phyloP scores from a whole-genome alignment of 208 protist species.

The Wallacemonas rigidus region DNA sequence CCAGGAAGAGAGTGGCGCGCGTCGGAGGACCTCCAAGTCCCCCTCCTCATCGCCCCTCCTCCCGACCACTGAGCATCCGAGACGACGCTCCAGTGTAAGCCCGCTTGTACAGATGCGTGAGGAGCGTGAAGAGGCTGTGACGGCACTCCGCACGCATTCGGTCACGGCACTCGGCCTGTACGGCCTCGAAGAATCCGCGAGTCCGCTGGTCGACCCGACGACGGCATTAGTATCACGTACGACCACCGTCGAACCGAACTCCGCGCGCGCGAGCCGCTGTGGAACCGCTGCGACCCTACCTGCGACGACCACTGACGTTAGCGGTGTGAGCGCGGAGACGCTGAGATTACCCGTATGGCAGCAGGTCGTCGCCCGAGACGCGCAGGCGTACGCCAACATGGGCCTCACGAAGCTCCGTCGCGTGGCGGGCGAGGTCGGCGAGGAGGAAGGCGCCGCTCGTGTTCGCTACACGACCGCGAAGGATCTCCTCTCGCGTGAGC shows the following conservation, averaged over 20 bases:
- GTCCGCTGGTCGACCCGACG: too few species aligned
- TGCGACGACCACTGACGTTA: neutral
- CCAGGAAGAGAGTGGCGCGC: neutral
- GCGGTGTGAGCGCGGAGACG: neutral
- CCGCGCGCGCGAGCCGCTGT: neutral
- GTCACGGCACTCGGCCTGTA: neutral
- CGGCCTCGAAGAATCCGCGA: too few species aligned
- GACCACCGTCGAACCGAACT: too few species aligned
- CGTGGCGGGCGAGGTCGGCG: constrained; percentile 19
- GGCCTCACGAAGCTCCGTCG: constrained; percentile 26
- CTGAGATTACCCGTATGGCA: neutral
- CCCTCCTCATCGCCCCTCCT: neutral
- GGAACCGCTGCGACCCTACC: neutral
- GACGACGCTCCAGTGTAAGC: constrained; percentile 7
- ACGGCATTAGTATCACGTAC: too few species aligned
- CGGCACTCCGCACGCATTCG: neutral
- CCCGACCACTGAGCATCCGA: neutral
- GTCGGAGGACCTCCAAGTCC: neutral
- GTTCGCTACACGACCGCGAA: constrained; percentile 25
- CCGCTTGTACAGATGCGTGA: constrained; percentile 13
- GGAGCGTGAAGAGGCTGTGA: constrained; percentile 6
- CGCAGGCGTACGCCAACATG: constrained; percentile 12
- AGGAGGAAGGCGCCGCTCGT: constrained; percentile 21
- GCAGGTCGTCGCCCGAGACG: neutral
- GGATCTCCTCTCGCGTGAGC: constrained; percentile 32